Base-by-base conservation (phyloP, 352 stramenopile genomes). In the Pythium brachiatum region DNA sequence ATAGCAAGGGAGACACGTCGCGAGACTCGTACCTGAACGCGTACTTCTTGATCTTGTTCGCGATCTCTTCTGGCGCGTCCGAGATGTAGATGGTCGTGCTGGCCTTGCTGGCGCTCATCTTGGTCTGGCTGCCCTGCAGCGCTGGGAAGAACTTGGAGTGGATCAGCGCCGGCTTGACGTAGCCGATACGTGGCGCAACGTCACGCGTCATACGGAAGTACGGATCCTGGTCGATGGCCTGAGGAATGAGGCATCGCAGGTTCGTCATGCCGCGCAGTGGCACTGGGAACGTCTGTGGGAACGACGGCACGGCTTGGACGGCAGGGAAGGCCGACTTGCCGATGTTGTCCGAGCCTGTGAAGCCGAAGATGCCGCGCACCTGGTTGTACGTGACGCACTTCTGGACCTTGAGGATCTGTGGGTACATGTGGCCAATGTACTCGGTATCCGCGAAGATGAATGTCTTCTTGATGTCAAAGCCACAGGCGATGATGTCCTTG, bases 111-210 rank as follows among this genome's bases (percentile, higher is more conserved):
- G 93, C 95, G 63, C 90, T 99, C 98, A 99, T 99, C 83, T 99
- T 99, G 41, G 97, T 98, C 41, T 86, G 85, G 69, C 81, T 86
- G 41, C 97, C 97, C 78, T 99, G 95, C 7, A 99, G 83, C 5
- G 97, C 96, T 3, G 98, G 98, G 81, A 99, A 99, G 75, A 99
- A 99, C 75, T 99, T 99, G 64, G 95, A 99, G 81, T 99, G 97
- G 64, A 99, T 98, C 32, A 99, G 86, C 12, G 97, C 91, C 16
- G 98, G 97, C 77, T 98, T 99, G 47, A 92, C 69, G 62, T 96
- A 97, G 36, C 96, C 96, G 48, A 99, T 90, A 51, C 98, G 97
- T 13, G 98, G 96, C 3, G 98, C 98, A 21, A 99, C 94, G 74
- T 99, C 98, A 44, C 98, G 89, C 43, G 98, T 99, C 92, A 99